Conservation (phyloP, 495 filamentous ascomycete genomes). For the Annulohypoxylon nitens region DNA sequence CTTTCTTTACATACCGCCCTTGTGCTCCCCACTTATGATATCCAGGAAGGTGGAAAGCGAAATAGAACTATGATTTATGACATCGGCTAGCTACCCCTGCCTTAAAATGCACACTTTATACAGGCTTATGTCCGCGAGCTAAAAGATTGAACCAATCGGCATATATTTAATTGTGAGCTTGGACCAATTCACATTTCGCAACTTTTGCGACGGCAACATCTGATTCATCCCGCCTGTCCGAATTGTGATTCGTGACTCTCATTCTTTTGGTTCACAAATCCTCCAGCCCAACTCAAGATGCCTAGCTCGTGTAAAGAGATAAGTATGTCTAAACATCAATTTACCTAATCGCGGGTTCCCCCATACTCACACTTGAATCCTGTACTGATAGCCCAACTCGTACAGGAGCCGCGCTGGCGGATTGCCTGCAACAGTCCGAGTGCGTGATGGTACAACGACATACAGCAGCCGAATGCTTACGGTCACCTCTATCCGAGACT, state of each 20-base stretch:
- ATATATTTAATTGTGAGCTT: conserved; percentile 28
- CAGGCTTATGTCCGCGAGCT: neutral
- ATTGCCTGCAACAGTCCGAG: conserved; percentile 94
- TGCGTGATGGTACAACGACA: conserved; percentile 94
- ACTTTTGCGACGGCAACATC: conserved; percentile 37
- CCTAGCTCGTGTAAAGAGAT: conserved; percentile 97
- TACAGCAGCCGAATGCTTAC: conserved; percentile 87
- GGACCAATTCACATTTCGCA: conserved; percentile 38
- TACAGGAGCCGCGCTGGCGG: conserved; percentile 87
- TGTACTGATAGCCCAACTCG: conserved; percentile 30
- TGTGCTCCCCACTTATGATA: conserved; percentile 27
- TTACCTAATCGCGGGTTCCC: conserved; percentile 9
- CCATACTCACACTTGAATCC: neutral
- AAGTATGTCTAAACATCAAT: conserved; percentile 67
- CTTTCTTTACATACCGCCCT: conserved; percentile 1
- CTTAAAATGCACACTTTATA: conserved; percentile 20
- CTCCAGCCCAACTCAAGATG: conserved; percentile 69
- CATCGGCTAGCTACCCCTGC: conserved; percentile 37
- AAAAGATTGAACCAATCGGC: conserved; percentile 28
- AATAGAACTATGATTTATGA: conserved; percentile 16
- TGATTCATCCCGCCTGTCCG: conserved; percentile 13
- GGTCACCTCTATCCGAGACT: conserved; percentile 78
- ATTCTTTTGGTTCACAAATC: conserved; percentile 13
- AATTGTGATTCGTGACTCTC: neutral
- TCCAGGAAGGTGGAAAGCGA: conserved; percentile 5